Evolutionary conservation across 2,329 filamentous ascomycete genomes (phyloP), one percentile per base, ranked within the genome.

Genomic region (Orbilia ellipsospora): DNA sequence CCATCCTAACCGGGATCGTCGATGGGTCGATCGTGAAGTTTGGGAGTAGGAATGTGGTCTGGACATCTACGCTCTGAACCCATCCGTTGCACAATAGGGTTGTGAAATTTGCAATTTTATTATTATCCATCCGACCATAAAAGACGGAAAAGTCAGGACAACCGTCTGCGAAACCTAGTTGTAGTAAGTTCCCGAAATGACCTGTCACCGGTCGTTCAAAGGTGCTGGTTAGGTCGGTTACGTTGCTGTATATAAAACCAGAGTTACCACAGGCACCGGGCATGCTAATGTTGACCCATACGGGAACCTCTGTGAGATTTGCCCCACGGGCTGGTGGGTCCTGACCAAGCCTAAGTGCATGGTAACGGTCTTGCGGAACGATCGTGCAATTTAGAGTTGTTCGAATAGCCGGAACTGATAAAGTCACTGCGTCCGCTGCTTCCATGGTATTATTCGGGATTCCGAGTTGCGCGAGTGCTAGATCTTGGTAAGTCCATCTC

Each of bases 401-500:
- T 6, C 74, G 42, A 4, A 77, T 20, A 88, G 73, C 85, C 86
- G 82, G 90, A 89, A 77, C 85, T 86, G 81, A 89, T 89, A 67
- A 84, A 86, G 83, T 91, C 88, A 79, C 87, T 85, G 79, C 87
- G 87, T 77, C 90, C 85, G 63, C 89, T 73, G 88, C 84, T 83
- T 90, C 90, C 83, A 90, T 88, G 77, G 90, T 88, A 78, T 90
- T 90, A 84, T 90, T 90, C 82, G 90, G 90, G 72, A 90, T 85
- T 2, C 23, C 18, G 88, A 90, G 90, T 77, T 89, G 89, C 77
- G 90, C 84, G 77, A 86, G 85, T 78, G 86, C 80, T 90, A 91
- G 78, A 84, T 88, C 80, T 40, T 77, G 68, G 54, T 77, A 91
- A 85, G 83, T 90, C 88, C 70, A 87, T 83, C 42, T 68, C 50